Percentiles rank a stretch among this genome's conserved stretches.
phyloP scores from a whole-genome alignment of 2,329 filamentous ascomycete species.

The Karstenula rhodostoma region DNA sequence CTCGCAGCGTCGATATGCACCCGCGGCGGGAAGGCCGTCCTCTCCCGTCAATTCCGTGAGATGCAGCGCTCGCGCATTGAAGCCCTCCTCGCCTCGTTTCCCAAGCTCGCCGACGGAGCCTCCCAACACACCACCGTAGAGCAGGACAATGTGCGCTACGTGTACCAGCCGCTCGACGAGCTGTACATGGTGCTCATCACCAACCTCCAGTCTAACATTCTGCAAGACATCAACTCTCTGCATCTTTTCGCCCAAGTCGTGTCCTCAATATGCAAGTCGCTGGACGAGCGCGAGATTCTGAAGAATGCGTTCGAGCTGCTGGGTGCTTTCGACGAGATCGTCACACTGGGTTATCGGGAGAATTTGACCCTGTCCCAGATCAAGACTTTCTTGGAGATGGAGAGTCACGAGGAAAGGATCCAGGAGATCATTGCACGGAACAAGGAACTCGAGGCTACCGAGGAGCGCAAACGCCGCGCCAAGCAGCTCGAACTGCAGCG shows the following conservation, averaged over 20 bases:
- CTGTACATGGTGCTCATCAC: conserved; percentile 99
- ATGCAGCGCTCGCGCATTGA: conserved; percentile 97
- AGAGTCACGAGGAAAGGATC: conserved; percentile 97
- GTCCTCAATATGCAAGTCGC: conserved; percentile 91
- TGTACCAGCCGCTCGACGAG: conserved; percentile 98
- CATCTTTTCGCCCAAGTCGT: conserved; percentile 98
- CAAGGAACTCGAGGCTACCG: conserved; percentile 97
- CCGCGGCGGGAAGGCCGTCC: conserved; percentile 95
- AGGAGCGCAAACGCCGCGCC: conserved; percentile 97
- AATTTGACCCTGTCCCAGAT: conserved; percentile 97
- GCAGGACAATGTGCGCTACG: conserved; percentile 99
- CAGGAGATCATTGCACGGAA: conserved; percentile 80
- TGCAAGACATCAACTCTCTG: conserved; percentile 98
- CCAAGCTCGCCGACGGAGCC: conserved; percentile 93
- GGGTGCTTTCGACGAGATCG: conserved; percentile 95
- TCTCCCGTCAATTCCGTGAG: conserved; percentile 97
- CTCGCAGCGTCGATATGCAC: conserved; percentile 99
- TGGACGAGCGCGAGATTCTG: conserved; percentile 95
- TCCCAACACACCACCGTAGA: conserved; percentile 98
- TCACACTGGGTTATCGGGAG: conserved; percentile 94
- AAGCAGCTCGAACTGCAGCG: conserved; percentile 99
- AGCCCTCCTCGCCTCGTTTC: conserved; percentile 94
- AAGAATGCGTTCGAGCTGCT: conserved; percentile 96
- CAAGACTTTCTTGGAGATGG: conserved; percentile 99
- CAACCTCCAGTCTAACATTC: conserved; percentile 98